These are phyloP conservation scores for Epichloe festucae DNA, from an alignment of 2,329 filamentous ascomycete genomes.

Conservation along the genomic window DNA sequence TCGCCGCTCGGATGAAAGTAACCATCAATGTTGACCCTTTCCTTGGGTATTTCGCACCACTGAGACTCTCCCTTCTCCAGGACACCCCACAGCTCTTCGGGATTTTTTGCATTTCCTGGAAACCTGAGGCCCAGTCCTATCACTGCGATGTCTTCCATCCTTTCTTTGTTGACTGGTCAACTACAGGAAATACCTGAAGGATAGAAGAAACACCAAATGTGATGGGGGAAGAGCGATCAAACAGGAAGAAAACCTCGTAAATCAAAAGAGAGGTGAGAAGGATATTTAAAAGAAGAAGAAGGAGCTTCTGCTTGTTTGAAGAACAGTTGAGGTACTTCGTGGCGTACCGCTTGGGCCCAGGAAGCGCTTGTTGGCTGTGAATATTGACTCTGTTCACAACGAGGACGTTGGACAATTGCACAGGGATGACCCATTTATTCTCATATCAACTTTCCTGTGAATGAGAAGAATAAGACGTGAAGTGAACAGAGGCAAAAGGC, in stretches of 20 bases:
- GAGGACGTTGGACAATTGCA: background rate
- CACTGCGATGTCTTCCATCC: slow-evolving; percentile 33
- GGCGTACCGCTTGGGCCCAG: background rate
- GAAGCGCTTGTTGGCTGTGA: background rate
- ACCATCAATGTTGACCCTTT: slow-evolving; percentile 37
- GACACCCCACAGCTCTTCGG: slow-evolving; percentile 36
- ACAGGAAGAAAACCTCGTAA: background rate
- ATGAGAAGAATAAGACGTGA: background rate
- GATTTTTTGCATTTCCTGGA: slow-evolving; percentile 33
- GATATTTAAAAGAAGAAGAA: background rate
- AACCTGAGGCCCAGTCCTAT: slow-evolving; percentile 39
- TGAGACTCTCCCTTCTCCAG: slow-evolving; percentile 29
- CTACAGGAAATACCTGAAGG: background rate
- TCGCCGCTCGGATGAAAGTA: slow-evolving; percentile 40
- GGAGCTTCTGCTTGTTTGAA: background rate
- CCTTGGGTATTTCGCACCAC: slow-evolving; percentile 34
- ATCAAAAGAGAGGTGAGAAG: background rate
- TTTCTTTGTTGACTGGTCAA: background rate
- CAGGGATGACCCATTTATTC: background rate
- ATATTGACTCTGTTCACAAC: slow-evolving; percentile 1
- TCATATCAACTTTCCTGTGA: background rate
- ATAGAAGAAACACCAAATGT: background rate
- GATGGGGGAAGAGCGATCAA: background rate
- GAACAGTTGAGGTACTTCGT: background rate
- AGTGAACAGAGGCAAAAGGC: background rate